Evolutionary conservation across 441 rosid genomes (phyloP), one percentile per base, ranked within the genome.

Genomic region (Theobroma grandiflorum): DNA sequence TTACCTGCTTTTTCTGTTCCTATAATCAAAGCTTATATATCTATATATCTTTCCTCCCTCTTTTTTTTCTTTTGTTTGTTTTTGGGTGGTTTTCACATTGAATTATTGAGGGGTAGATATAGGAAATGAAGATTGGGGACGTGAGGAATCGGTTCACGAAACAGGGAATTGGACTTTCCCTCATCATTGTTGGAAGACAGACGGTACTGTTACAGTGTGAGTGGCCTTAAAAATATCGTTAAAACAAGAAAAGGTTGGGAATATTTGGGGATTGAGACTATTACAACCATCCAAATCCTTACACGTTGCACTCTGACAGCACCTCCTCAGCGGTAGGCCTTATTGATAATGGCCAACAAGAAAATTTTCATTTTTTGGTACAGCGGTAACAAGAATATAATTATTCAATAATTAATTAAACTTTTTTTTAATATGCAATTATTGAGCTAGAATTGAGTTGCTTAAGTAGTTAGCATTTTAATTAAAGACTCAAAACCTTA

Each of bases 151-250:
- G 42, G 18, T 9, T 62, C 8, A 63, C 40, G 43, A 63, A 61
- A 35, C 4, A 12, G 42, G 2, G 20, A 10, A 22, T 58, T 20
- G 63, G 67, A 33, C 12, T 8, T 43, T 20, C 11, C 9, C n/a
- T 70, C n/a, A 26, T 49, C 59, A 26, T 33, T 6, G 55, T 22
- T 68, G 0, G 37, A n/a, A 68, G 8, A 22, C 31, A 59, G 64
- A 59, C 62, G n/a, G 22, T 2, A 53, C 0, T 6, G 4, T 11
- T 52, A n/a, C 16, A 11, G 20, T 16, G 35, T 7, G 18, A 40
- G 70, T 65, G 33, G 72, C 72, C 52, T n/a, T 42, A 67, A 42
- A 65, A 15, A 18, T 65, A 65, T 65, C 70, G 70, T 65, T 3
- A 65, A 38, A 14, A 20, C 10, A 20, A 12, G 2, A 20, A 1